Conservation (phyloP, 192 early-diverging fungal genomes). For the Coemansia sp. region DNA sequence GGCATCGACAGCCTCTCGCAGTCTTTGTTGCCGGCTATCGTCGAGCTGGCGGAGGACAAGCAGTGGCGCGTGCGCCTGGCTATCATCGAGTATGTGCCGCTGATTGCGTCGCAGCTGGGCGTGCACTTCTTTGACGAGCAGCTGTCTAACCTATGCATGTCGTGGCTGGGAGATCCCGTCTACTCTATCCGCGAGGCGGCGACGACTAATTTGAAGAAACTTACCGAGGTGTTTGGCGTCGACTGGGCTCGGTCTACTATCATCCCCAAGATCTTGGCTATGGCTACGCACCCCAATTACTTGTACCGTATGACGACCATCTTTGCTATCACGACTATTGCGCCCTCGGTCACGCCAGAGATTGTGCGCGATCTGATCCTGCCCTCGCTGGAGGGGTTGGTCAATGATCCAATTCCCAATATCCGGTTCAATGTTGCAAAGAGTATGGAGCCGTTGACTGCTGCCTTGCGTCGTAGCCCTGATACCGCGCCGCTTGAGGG, state of each 20-base stretch:
- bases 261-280: conserved; percentile 90
- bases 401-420: conserved; percentile 96
- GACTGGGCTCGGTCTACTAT: conserved; percentile 96
- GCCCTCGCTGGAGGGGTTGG: conserved; percentile 82
- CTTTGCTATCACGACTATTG: conserved; percentile 93
- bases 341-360: conserved; percentile 82
- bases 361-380: conserved; percentile 88
- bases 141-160: conserved; percentile 93
- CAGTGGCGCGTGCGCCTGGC: conserved; percentile 99
- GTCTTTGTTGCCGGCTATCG: conserved; percentile 94
- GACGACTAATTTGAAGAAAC: conserved; percentile 88
- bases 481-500: conserved; percentile 65
- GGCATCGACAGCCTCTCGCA: conserved; percentile 98
- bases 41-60: conserved; percentile 99
- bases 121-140: conserved; percentile 98
- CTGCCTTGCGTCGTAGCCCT: conserved; percentile 68
- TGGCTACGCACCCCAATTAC: conserved; percentile 93
- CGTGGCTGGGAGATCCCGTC: conserved; percentile 97
- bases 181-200: conserved; percentile 98
- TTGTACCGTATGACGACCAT: conserved; percentile 98
- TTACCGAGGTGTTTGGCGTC: conserved; percentile 98
- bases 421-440: conserved; percentile 99
- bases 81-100: conserved; percentile 98
- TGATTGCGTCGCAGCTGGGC: conserved; percentile 95
- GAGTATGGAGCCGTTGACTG: conserved; percentile 83